A percentile compares a stretch with the other conserved stretches of the same genome.
Evolutionary conservation across 1,284 basidiomycete species (phyloP).

Genomic region (Grifola frondosa): DNA sequence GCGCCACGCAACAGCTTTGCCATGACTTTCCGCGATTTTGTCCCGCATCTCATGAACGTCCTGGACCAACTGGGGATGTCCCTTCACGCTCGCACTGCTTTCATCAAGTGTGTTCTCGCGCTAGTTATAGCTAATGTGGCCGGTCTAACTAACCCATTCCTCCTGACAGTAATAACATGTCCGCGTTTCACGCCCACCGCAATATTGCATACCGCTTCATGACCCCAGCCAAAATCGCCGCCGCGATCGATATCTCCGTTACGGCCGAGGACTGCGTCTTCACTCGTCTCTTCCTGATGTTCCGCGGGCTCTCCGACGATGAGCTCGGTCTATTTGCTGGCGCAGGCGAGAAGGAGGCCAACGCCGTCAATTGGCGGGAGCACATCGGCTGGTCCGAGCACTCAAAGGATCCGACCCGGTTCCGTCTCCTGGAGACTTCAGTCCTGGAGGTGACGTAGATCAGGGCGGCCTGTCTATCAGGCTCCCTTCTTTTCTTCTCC

Average conservation of each 20-base stretch:
- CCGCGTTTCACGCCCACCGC: conserved; percentile 68
- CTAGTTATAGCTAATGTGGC: no score
- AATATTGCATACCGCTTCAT: conserved; percentile 87
- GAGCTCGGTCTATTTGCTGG: conserved; percentile 68
- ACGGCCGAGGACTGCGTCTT: conserved; percentile 75
- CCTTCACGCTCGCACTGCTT: conserved; percentile 71
- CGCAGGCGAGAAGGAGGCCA: conserved; percentile 83
- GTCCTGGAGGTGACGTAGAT: conserved; percentile 61
- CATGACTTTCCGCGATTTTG: conserved; percentile 75
- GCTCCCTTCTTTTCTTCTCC: background rate
- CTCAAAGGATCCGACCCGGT: conserved; percentile 67
- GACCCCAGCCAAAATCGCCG: conserved; percentile 69
- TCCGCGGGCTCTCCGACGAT: conserved; percentile 76
- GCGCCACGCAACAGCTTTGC: conserved; percentile 77
- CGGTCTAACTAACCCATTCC: conserved; percentile 4
- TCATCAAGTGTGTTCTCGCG: conserved; percentile 59
- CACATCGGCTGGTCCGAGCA: conserved; percentile 75
- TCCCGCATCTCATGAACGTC: conserved; percentile 73
- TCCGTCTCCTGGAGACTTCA: conserved; percentile 75
- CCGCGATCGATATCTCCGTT: conserved; percentile 82
- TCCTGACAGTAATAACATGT: conserved; percentile 62
- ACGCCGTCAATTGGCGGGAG: conserved; percentile 73
- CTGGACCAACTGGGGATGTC: conserved; percentile 79
- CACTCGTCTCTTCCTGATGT: conserved; percentile 82
- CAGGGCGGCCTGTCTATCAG: background rate